Base-by-base conservation (phyloP, 371 early-diverging fungal species). In the Zopfochytrium polystomum region DNA sequence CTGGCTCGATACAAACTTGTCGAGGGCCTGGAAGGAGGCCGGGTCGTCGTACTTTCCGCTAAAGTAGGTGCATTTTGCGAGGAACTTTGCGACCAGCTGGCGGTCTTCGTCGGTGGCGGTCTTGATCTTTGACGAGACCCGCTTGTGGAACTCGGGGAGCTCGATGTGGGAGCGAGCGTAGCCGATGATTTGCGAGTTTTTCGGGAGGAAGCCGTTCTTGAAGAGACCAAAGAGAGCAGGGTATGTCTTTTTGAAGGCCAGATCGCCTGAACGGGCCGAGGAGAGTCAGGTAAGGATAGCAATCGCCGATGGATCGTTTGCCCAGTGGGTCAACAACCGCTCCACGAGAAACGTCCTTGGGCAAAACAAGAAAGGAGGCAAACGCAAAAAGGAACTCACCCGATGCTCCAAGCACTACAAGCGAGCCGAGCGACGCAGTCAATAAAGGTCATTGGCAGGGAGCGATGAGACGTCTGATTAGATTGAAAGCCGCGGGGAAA, bases 211-310 rank as follows among this genome's bases (percentile, higher is more conserved):
- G 0, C 73, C 75, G 69, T 85, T 84, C 61, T 79, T 81, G 73
- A 76, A 93, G 35, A 94, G 86, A 46, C 85, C 89, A 74, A 85
- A 99, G n/a, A 97, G 85, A 0, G 98, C 95, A 18, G 99, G 99
- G 74, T 93, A 98, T 25, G 99, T 95, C 82, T 99, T 99, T 69
- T 95, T 95, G 76, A 89, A 93, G 18, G 95, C 97, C 58, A 96
- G 84, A 66, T 96, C 97, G 23, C 97, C 77, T n/a, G n/a, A n/a
- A n/a, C n/a, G n/a, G n/a, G n/a, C n/a, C n/a, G n/a, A n/a, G n/a
- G n/a, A n/a, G n/a, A n/a, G n/a, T n/a, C n/a, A n/a, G n/a, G n/a
- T n/a, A n/a, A n/a, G n/a, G n/a, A n/a, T n/a, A n/a, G n/a, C n/a
- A n/a, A n/a, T n/a, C n/a, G n/a, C n/a, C n/a, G n/a, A n/a, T n/a